These are phyloP conservation scores for Juncus effusus DNA, from an alignment of 176 grass and related monocot species.

Conservation along the genomic window DNA sequence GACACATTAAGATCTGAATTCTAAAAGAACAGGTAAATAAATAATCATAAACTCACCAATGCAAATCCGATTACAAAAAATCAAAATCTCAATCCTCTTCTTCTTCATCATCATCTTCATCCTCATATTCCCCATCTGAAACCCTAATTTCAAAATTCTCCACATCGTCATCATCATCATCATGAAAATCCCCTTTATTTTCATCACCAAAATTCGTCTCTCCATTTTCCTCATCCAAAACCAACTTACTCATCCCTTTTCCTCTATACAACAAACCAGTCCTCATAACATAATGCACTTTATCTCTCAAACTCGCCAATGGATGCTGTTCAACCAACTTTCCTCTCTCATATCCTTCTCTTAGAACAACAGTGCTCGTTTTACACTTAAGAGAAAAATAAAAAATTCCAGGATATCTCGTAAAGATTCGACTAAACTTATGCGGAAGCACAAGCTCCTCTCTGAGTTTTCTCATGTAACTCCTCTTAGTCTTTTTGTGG, in stretches of 20 bases:
- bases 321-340: slow-evolving; percentile 75
- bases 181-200: slow-evolving; percentile 27
- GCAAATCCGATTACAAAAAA: background rate
- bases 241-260: slow-evolving; percentile 62
- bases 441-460: slow-evolving; percentile 79
- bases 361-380: slow-evolving; percentile 67
- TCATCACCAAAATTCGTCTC: slow-evolving; percentile 35
- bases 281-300: slow-evolving; percentile 83
- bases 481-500: slow-evolving; percentile 89
- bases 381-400: slow-evolving; percentile 90
- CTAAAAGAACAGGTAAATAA: background rate
- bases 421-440: slow-evolving; percentile 86
- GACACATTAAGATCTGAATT: background rate
- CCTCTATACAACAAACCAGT: slow-evolving; percentile 67
- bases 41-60: background rate
- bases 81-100: slow-evolving; percentile 7
- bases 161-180: slow-evolving; percentile 59
- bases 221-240: slow-evolving; percentile 51
- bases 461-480: slow-evolving; percentile 59
- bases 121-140: slow-evolving; percentile 25
- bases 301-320: slow-evolving; percentile 53
- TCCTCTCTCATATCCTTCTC: slow-evolving; percentile 81
- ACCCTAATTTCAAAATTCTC: slow-evolving; percentile 61
- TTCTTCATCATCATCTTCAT: slow-evolving; percentile 38
- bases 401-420: slow-evolving; percentile 75